Conservation (phyloP, 2,329 filamentous ascomycete genomes). For the Cercospora nicotianae region DNA sequence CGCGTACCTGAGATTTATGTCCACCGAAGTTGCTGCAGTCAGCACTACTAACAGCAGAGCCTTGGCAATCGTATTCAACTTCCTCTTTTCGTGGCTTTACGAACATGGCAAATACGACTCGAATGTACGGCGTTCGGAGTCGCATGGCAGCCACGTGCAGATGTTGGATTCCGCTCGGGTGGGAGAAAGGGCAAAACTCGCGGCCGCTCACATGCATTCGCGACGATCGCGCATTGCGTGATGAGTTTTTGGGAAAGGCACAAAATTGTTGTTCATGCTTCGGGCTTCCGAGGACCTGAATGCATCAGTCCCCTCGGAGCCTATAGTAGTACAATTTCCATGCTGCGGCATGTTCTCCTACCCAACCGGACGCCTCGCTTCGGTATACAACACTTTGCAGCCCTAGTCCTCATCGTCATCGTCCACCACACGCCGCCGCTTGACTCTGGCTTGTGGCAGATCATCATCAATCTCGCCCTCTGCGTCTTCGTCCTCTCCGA, state of each 20-base stretch:
- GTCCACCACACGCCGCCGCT: conserved; percentile 48
- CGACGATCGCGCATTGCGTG: not conserved
- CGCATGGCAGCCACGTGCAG: not conserved
- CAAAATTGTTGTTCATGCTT: not conserved
- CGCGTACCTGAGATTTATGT: not conserved
- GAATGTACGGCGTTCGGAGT: not conserved
- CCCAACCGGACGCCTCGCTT: not conserved
- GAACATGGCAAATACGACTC: not conserved
- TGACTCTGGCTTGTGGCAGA: conserved; percentile 38
- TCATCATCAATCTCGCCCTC: conserved; percentile 40
- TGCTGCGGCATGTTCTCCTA: not conserved
- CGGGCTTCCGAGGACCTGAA: not conserved
- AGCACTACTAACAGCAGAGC: not conserved
- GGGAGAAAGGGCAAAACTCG: not conserved
- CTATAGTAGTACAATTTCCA: not conserved
- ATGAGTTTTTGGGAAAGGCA: not conserved
- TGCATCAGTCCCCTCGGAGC: not conserved
- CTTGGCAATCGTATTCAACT: not conserved
- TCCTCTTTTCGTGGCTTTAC: not conserved
- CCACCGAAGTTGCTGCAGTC: not conserved
- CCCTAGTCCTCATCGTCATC: conserved; percentile 52
- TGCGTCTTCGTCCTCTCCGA: conserved; percentile 40
- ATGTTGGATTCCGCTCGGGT: not conserved
- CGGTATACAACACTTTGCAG: not conserved
- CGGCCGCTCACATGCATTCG: not conserved